phyloP scores from a whole-genome alignment of 2,329 filamentous ascomycete species.

The Aspergillus brasiliensis region DNA sequence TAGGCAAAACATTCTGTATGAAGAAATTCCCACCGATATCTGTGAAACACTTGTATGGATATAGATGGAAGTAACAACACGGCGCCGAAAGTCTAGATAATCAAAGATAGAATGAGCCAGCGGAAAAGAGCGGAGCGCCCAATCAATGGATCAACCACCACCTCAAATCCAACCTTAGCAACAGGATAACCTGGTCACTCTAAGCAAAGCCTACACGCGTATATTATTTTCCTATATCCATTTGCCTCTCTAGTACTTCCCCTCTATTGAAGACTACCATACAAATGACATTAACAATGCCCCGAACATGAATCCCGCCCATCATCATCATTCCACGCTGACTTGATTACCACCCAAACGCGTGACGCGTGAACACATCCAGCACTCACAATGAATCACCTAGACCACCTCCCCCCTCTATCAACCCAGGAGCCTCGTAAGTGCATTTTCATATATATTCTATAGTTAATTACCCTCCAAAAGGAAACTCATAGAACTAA shows the following conservation, averaged over 20 bases:
- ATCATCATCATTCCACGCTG: not conserved
- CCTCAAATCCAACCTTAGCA: not conserved
- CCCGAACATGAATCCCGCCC: not conserved
- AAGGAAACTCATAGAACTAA: not conserved
- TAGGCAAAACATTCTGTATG: no score
- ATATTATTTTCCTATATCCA: no score
- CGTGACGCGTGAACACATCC: not conserved
- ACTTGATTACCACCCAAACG: not conserved
- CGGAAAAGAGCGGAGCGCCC: not conserved
- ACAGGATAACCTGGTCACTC: not conserved
- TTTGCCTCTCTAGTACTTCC: not conserved
- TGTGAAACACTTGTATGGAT: no score
- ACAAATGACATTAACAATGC: not conserved
- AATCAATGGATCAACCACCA: not conserved
- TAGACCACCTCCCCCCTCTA: constrained; percentile 36
- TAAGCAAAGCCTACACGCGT: no score
- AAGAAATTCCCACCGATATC: no score
- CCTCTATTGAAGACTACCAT: not conserved
- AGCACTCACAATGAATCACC: constrained; percentile 23
- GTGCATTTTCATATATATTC: constrained; percentile 4
- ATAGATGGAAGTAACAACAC: no score
- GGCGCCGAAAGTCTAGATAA: not conserved
- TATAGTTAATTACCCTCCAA: no score
- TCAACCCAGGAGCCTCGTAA: constrained; percentile 34
- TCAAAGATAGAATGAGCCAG: not conserved